Conservation (phyloP, 2,329 filamentous ascomycete species). For the Botrytis fragariae region DNA sequence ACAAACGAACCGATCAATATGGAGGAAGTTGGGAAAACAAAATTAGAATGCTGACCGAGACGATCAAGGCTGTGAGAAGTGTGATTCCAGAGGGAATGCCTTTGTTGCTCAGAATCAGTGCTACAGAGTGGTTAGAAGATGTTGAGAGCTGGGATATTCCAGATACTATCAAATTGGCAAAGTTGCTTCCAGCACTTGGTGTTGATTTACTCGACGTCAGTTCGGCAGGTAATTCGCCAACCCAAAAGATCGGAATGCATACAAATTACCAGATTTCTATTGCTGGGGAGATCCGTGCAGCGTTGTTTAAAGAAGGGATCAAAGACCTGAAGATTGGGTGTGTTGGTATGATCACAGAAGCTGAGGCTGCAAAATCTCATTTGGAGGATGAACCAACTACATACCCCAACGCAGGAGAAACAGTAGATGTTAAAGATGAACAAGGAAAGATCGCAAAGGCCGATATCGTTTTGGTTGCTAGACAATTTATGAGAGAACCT, state of each 20-base stretch:
- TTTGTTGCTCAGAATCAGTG: slow-evolving; percentile 58
- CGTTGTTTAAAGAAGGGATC: slow-evolving; percentile 49
- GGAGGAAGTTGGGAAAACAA: slow-evolving; percentile 66
- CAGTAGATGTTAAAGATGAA: slow-evolving; percentile 41
- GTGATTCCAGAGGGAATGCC: slow-evolving; percentile 55
- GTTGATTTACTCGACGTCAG: slow-evolving; percentile 84
- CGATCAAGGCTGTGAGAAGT: slow-evolving; percentile 50
- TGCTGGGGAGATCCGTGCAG: slow-evolving; percentile 68
- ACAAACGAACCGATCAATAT: slow-evolving; percentile 62
- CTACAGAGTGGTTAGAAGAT: slow-evolving; percentile 60
- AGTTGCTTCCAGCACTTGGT: slow-evolving; percentile 67
- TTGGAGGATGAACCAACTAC: slow-evolving; percentile 44
- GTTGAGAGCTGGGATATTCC: slow-evolving; percentile 31
- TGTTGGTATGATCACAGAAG: slow-evolving; percentile 71
- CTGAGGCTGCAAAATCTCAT: slow-evolving; percentile 43
- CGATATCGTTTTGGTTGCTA: slow-evolving; percentile 69
- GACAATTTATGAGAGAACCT: slow-evolving; percentile 80
- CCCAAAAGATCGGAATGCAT: slow-evolving; percentile 47
- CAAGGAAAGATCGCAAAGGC: slow-evolving; percentile 43
- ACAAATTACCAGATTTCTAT: slow-evolving; percentile 74
- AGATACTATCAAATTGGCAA: slow-evolving; percentile 57
- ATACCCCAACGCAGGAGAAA: slow-evolving; percentile 43
- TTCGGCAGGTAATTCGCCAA: slow-evolving; percentile 66
- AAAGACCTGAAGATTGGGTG: slow-evolving; percentile 64
- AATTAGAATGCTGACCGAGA: slow-evolving; percentile 57